Evolutionary conservation across 192 early-diverging fungal species (phyloP), one percentile per base, ranked within the genome.

Genomic region (Rhizophlyctis rosea): DNA sequence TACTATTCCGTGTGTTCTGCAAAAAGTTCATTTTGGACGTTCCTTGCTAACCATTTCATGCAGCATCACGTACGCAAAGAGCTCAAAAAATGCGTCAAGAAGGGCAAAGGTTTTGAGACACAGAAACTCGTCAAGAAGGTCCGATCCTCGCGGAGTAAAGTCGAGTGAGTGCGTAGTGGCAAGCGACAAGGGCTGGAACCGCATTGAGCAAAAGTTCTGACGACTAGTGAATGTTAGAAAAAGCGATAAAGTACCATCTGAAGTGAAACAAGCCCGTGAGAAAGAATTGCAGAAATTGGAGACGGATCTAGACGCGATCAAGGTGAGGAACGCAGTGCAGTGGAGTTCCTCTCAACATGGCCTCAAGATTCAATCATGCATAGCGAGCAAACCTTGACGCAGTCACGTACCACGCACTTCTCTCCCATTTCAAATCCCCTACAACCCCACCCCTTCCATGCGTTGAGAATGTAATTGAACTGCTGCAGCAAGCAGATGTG

Each of bases 111-210:
- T 18, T 69, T 69, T 35, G 61, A 60, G 31, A 57, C 57, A 3
- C 64, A 57, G 21, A 57, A 65, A 32, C 34, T 68, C 27, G 48
- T 77, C 33, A 70, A 71, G 47, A 77, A 77, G 52, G 33, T 72
- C 21, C 51, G 62, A 31, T 54, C 61, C 27, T 50, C 49, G 33
- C 54, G 61, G 39, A 29, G 23, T 2, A 68, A 76, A 54, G 48
- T 64, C 16, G 75, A 68, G 3, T 44, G 39, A 11, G 24, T 34
- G 23, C 16, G 28, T 9, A 4, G 23, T 16, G 28, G 2, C 21
- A 32, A 30, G 57, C n/a, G n/a, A n/a, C n/a, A n/a, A n/a, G n/a
- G n/a, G n/a, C n/a, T n/a, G n/a, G n/a, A n/a, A n/a, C n/a, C n/a
- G n/a, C n/a, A n/a, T n/a, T n/a, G n/a, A n/a, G n/a, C n/a, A n/a